Evolutionary conservation across 768 basidiomycete species (phyloP).

Genomic region (Collybia mongolica): DNA sequence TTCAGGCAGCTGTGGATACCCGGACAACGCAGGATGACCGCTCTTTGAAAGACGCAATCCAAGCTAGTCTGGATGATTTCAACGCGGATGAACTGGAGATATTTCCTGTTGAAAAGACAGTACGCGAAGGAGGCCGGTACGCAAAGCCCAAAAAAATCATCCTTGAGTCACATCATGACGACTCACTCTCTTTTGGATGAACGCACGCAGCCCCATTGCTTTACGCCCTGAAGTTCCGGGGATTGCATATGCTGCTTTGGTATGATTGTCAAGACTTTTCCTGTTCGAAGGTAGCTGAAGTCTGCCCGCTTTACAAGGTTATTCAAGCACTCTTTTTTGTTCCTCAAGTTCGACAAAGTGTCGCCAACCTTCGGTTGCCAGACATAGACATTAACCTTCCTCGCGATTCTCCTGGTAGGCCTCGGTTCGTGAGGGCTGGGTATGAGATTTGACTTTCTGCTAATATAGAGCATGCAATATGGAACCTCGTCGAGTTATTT

Average conservation of each 20-base stretch:
- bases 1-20: slow-evolving; percentile 29
- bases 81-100: slow-evolving; percentile 49
- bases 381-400: slow-evolving; percentile 20
- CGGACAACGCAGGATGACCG: slow-evolving; percentile 55
- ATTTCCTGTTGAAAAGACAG: slow-evolving; percentile 47
- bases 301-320: slow-evolving; percentile 24
- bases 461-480: slow-evolving; percentile 45
- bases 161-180: neutral
- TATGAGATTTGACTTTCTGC: neutral
- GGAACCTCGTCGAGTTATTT: slow-evolving; percentile 64
- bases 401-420: slow-evolving; percentile 26
- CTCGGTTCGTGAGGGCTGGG: neutral
- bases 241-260: slow-evolving; percentile 59
- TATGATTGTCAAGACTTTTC: slow-evolving; percentile 24
- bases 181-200: neutral
- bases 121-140: slow-evolving; percentile 60
- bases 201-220: slow-evolving; percentile 58
- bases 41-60: slow-evolving; percentile 65
- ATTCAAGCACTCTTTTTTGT: slow-evolving; percentile 65
- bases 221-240: slow-evolving; percentile 54
- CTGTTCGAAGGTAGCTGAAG: neutral
- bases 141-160: slow-evolving; percentile 15
- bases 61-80: slow-evolving; percentile 64
- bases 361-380: slow-evolving; percentile 31
- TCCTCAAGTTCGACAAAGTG: slow-evolving; percentile 61